phyloP scores from a whole-genome alignment of 768 basidiomycete genomes.

The Gloeophyllum trabeum region DNA sequence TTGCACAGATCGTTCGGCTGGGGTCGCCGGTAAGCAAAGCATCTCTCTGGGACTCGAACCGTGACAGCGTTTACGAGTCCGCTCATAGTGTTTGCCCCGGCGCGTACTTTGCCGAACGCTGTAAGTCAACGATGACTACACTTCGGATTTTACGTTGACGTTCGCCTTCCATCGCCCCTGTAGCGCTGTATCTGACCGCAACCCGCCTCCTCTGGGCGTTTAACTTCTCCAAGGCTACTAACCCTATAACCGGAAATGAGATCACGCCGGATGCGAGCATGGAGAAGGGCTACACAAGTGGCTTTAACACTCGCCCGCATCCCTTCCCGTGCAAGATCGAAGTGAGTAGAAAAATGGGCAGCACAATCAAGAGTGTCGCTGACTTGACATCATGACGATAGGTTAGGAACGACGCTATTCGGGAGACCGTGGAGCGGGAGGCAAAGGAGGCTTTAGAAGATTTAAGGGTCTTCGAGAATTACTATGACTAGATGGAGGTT shows the following conservation, averaged over 20 bases:
- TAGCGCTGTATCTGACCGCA: conserved; percentile 8
- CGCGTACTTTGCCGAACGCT: conserved; percentile 8
- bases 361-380: too few relatives aligned
- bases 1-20: conserved; percentile 8
- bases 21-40: conserved; percentile 4
- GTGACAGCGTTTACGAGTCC: background rate
- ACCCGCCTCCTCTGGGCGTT: conserved; percentile 10
- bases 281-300: conserved; percentile 8
- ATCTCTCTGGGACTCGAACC: background rate
- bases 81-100: conserved; percentile 6
- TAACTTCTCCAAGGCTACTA: conserved; percentile 4
- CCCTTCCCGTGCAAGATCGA: conserved; percentile 6
- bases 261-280: conserved; percentile 3
- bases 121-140: conserved; percentile 2
- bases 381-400: too few relatives aligned
- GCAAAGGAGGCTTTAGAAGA: conserved; percentile 5
- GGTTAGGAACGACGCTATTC: conserved; percentile 2
- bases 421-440: conserved; percentile 5
- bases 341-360: too few relatives aligned
- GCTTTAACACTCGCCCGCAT: conserved; percentile 8
- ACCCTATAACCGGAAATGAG: conserved; percentile 1
- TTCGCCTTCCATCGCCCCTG: background rate
- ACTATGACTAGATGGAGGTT: conserved; percentile 2
- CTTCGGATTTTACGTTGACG: background rate
- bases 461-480: conserved; percentile 4